Conservation (phyloP, 495 filamentous ascomycete genomes). For the Lindgomyces ingoldianus region DNA sequence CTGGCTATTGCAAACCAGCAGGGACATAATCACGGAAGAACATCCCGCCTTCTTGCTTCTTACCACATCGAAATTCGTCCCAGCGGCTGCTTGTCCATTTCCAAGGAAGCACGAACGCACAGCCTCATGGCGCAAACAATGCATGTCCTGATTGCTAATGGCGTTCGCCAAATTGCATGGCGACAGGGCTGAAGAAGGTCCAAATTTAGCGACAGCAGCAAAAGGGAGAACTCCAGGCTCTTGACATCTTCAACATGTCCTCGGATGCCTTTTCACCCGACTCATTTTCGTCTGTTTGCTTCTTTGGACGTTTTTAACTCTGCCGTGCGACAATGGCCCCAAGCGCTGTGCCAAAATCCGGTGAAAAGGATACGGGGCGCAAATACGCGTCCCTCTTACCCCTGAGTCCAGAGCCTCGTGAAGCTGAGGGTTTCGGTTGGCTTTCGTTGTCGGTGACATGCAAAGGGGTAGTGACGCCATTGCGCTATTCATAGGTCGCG, state of each 20-base stretch:
- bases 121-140: neutral
- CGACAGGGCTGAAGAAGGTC: neutral
- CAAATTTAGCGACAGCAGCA: neutral
- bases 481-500: neutral
- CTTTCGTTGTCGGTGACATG: neutral
- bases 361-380: too few relatives aligned
- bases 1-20: neutral
- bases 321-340: too few relatives aligned
- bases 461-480: neutral
- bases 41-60: neutral
- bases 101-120: neutral
- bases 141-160: neutral
- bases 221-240: neutral
- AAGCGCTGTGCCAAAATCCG: too few relatives aligned
- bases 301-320: neutral
- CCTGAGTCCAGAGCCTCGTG: neutral
- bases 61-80: neutral
- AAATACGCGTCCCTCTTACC: neutral
- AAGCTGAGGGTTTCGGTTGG: neutral
- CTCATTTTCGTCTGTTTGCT: neutral
- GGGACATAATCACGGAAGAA: neutral
- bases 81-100: neutral
- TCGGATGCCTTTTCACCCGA: too few relatives aligned
- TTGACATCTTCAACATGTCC: too few relatives aligned
- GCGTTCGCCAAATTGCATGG: conserved; percentile 10